Base-by-base conservation (phyloP, 768 basidiomycete species). In the Macrolepiota fuliginosa region DNA sequence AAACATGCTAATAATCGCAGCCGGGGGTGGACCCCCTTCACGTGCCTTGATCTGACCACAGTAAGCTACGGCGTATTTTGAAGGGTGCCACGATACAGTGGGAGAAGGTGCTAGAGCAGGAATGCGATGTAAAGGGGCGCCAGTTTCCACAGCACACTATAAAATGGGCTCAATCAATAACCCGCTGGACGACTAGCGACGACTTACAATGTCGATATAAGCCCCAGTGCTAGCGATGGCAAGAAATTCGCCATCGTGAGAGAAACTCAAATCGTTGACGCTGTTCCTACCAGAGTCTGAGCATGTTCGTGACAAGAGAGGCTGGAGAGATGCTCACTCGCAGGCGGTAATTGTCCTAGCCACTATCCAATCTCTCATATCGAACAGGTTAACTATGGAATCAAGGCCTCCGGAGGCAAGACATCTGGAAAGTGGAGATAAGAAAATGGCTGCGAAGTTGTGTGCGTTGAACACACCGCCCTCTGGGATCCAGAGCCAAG, bases 301-400 rank as follows among this genome's bases (percentile, higher is more conserved):
- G 2, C 4, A 45, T 24, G 22, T 49, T 2, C 24, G 12, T 49
- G 10, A 13, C 7, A 63, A 2, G 5, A 24, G 35, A 15, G 24
- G 47, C 13, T 6, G 3, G 11, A 11, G 12, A 24, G 19, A 29
- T 2, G 83, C 89, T 65, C 69, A 93, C 91, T 94, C 91, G 86
- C 89, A 91, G 24, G 84, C 79, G 19, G 88, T 83, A 62, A 92
- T 90, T 17, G 90, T 91, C 50, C 88, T 81, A 3, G 83, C 82
- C 62, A 86, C 89, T 66, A 93, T 89, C 91, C 90, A 92, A 62
- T 92, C 88, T n/a, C 79, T 78, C 61, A 87, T 67, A 70, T 92
- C 91, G 67, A 91, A 92, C 69, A 93, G 76, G 67, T 92, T 90
- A 52, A 94, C 86, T 58, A 94, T 92, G 7, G 90, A 90, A 69